Conservation (phyloP, 139 green algal genomes). For the Picochlorum sp. region DNA sequence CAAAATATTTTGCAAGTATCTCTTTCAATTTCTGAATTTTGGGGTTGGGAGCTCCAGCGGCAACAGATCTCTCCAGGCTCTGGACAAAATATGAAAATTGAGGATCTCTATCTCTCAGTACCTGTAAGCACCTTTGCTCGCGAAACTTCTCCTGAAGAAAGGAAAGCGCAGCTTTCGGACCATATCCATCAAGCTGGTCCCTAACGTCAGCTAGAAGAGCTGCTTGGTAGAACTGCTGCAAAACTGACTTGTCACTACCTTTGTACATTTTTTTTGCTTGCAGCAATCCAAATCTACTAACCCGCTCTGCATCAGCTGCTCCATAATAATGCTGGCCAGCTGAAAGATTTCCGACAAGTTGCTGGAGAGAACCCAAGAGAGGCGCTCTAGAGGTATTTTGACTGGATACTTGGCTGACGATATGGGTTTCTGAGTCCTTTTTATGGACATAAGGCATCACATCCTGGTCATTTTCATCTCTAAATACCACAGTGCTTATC, state of each 20-base stretch:
- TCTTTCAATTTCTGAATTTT: constrained; percentile 8
- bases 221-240: constrained; percentile 13
- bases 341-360: constrained; percentile 2
- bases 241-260: background rate
- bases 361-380: constrained; percentile 10
- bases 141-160: constrained; percentile 3
- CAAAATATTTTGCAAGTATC: constrained; percentile 9
- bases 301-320: constrained; percentile 12
- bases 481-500: constrained; percentile 60
- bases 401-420: constrained; percentile 1
- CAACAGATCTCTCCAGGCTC: constrained; percentile 8
- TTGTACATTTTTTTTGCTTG: background rate
- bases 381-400: background rate
- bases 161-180: constrained; percentile 1
- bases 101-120: constrained; percentile 7
- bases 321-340: constrained; percentile 18
- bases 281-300: constrained; percentile 11
- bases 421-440: constrained; percentile 15
- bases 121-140: constrained; percentile 3
- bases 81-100: constrained; percentile 17
- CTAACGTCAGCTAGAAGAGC: constrained; percentile 18
- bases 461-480: constrained; percentile 65
- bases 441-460: constrained; percentile 50
- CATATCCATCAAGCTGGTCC: constrained; percentile 34
- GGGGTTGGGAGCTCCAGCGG: background rate